Base-by-base conservation (phyloP, 441 rosid species). In the Erodium moschatum region DNA sequence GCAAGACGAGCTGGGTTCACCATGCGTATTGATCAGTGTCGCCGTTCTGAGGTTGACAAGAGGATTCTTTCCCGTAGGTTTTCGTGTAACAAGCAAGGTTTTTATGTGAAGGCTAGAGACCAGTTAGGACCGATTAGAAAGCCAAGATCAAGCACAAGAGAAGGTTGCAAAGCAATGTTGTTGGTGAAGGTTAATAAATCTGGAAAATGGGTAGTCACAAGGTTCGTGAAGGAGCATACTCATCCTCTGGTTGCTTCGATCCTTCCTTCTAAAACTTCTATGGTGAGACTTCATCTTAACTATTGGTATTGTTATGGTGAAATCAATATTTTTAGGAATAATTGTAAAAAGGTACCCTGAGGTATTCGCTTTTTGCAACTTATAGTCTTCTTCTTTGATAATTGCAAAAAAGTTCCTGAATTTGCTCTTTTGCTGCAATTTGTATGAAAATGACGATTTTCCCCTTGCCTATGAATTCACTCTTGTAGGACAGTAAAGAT, bases 401-500 rank as follows among this genome's bases (percentile, higher is more conserved):
- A 29, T 29, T 29, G 31, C 31, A 29, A 29, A 29, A 29, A 29
- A 29, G 31, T 0, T 3, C 31, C 31, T 29, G 31, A 29, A 29
- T 29, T 29, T 29, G 31, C 31, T 29, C 31, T 2, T 29, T 29
- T 29, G 31, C 3, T 29, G 31, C 31, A 29, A 29, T 29, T 29
- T 29, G 31, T 29, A 12, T 40, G 31, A 29, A 29, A 29, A 29
- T 29, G 3, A 29, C 1, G 46, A 40, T 40, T 40, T 40, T 8
- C 12, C 12, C 12, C 11, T 40, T 8, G 12, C 2, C 19, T 65
- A 12, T 44, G 52, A 20, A 0, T 52, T 64, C 3, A 35, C 54
- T 52, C 69, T 71, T 74, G 78, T 66, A 89, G 96, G 90, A 81
- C 44, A 89, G 85, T 72, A 89, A 89, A 75, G 90, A 87, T 50